These are phyloP conservation scores for Arachis stenosperma DNA, from an alignment of 306 rosid genomes.

Conservation along the genomic window DNA sequence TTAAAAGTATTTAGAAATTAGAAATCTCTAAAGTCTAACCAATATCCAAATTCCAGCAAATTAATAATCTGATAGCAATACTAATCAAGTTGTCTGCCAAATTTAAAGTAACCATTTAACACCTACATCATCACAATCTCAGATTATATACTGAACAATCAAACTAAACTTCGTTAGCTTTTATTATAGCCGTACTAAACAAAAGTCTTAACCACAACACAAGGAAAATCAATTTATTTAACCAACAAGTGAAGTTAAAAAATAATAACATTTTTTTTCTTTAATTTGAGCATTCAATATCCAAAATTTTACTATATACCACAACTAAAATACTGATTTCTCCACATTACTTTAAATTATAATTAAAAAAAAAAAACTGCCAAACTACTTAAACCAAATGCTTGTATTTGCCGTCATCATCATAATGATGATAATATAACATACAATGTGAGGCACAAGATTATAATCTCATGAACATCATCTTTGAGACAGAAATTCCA, in stretches of 20 bases:
- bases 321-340: neutral
- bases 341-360: too few relatives aligned
- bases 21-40: neutral
- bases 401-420: neutral
- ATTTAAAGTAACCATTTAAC: conserved; percentile 13
- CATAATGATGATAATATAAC: neutral
- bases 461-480: neutral
- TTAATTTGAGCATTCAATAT: neutral
- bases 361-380: too few relatives aligned
- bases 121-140: conserved; percentile 21
- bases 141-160: neutral
- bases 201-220: neutral
- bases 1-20: neutral
- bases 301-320: neutral
- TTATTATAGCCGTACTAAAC: neutral
- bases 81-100: neutral
- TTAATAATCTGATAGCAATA: neutral
- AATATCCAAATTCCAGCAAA: conserved; percentile 3
- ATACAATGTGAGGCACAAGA: neutral
- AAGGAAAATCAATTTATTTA: neutral
- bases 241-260: neutral
- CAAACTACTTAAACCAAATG: neutral
- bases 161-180: neutral
- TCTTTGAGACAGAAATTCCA: too few relatives aligned
- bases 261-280: neutral